Base-by-base conservation (phyloP, 1,284 basidiomycete species). In the Anthracocystis walkeri region DNA sequence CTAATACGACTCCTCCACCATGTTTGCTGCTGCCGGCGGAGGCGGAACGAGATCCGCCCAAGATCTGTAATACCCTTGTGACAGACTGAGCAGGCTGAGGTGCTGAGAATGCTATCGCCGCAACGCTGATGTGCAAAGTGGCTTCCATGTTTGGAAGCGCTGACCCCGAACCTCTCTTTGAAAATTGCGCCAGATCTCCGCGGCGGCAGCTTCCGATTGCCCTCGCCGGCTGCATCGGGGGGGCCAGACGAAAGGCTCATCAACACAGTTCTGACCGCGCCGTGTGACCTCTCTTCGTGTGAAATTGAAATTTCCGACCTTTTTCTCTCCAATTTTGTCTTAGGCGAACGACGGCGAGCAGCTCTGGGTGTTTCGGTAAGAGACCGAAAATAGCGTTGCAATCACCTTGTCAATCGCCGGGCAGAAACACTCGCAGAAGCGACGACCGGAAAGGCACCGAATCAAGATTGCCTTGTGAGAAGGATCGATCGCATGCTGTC, bases 191-290 rank as follows among this genome's bases (percentile, higher is more conserved):
- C 29, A 57, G 23, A 44, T 42, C 40, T 56, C 55, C 55, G 62
- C 50, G 44, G 62, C 55, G 56, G 62, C 42, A 64, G 49, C 62
- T 58, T 58, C 62, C 62, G 55, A 21, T 12, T 48, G 6, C 18
- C 16, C 29, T 29, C 5, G 42, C 10, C 20, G 8, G 42, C 31
- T n/a, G 48, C 40, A 38, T 21, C 31, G 14, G 38, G 7, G n/a
- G 4, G 23, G 23, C 20, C 40, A 21, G 41, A 42, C 7, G 14
- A 18, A 21, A 29, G 11, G 27, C 27, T 31, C 18, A 29, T 29
- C 4, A 38, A 14, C 46, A 11, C 18, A 25, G 44, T 25, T 23
- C 23, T 31, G 48, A 31, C 48, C 3, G 27, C n/a, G 44, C 29
- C 50, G 50, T 53, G 51, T 60, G 51, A 60, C 58, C 33, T 25